Evolutionary conservation across 2,329 filamentous ascomycete genomes (phyloP), one percentile per base, ranked within the genome.

Genomic region (Madurella fahalii): DNA sequence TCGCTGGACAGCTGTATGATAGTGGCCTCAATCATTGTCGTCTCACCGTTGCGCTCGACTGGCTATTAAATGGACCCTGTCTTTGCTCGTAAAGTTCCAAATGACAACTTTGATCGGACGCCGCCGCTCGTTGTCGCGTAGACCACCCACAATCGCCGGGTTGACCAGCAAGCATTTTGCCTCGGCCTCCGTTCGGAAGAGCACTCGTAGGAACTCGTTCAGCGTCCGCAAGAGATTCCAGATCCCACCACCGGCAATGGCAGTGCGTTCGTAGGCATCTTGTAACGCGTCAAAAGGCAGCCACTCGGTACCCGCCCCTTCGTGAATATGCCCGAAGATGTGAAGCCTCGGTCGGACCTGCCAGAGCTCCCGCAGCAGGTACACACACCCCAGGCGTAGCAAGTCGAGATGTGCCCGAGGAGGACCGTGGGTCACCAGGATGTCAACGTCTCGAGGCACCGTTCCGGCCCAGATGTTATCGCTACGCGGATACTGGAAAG

Each of bases 401-500:
- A 67, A 52, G 54, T 72, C 70, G 2, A 73, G 61, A 59, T 72
- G 68, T 5, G 52, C 65, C 15, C 45, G 53, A 5, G 70, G 68
- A 9, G 70, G 69, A 1, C 58, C 60, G 55, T 71, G 70, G 7
- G 70, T 73, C 13, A 73, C 52, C 3, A 73, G 61, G 15, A 59
- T 44, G 37, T 59, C 57, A 9, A 53, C 18, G 12, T 20, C 49
- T 5, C 9, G 9, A 4, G 57, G 57, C 2, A 57, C 45, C 17
- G 31, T 51, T 11, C 42, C 54, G 2, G 43, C 42, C 54, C 57
- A 59, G 12, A 57, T 43, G 37, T 59, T 46, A 13, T 53, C 41
- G 25, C 32, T 34, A n/a, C 54, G 52, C 2, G 44, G 59, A 54
- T 77, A 75, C 58, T 77, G 73, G 51, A 77, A 78, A 0, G 72